These are phyloP conservation scores for Nepenthes gracilis DNA, from an alignment of 148 eudicot species.

Conservation along the genomic window DNA sequence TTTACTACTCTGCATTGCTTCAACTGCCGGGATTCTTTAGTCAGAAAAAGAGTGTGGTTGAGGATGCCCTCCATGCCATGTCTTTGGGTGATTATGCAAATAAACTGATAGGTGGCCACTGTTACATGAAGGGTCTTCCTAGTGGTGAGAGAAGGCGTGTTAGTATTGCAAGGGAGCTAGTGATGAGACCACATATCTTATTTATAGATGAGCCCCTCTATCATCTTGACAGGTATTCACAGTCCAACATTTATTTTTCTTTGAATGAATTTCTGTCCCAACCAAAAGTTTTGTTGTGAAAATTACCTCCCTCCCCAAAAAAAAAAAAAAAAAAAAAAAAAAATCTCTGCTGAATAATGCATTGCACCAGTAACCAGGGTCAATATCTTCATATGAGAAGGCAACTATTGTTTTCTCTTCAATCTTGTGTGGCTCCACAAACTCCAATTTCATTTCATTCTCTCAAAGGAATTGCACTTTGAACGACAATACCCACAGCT, in stretches of 20 bases:
- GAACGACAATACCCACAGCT: too few relatives aligned
- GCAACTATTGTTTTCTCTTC: too few relatives aligned
- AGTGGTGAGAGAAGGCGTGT: slow-evolving; percentile 94
- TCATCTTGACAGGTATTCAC: slow-evolving; percentile 84
- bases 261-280: too few relatives aligned
- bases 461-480: too few relatives aligned
- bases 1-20: slow-evolving; percentile 92
- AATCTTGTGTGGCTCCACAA: too few relatives aligned
- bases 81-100: slow-evolving; percentile 86
- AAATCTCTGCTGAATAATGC: too few relatives aligned
- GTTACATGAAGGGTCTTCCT: slow-evolving; percentile 90
- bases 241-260: not conserved
- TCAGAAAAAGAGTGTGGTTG: slow-evolving; percentile 69
- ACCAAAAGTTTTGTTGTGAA: too few relatives aligned
- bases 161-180: slow-evolving; percentile 93
- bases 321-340: too few relatives aligned
- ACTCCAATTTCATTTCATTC: too few relatives aligned
- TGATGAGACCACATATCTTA: slow-evolving; percentile 83
- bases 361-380: too few relatives aligned
- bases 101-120: slow-evolving; percentile 93
- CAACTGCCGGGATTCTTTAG: slow-evolving; percentile 89
- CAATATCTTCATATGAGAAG: too few relatives aligned
- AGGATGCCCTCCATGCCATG: slow-evolving; percentile 91
- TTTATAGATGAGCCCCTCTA: slow-evolving; percentile 97
- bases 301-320: too few relatives aligned